Evolutionary conservation across 179 eudicot species (phyloP).

Genomic region (Spergularia azorica): DNA sequence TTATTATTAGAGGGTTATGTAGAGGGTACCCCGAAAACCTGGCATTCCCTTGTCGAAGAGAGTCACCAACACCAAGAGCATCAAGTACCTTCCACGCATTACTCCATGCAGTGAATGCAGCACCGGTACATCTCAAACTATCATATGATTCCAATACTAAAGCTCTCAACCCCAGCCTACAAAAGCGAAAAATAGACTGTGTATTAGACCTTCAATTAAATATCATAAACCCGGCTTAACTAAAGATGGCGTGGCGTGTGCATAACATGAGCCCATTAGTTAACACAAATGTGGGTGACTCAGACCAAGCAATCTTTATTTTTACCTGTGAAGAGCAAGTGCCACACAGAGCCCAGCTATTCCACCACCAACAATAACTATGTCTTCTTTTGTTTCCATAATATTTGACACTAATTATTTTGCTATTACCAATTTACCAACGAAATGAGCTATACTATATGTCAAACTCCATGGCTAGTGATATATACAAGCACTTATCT

Average conservation of each 20-base stretch:
- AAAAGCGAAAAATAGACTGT: background rate
- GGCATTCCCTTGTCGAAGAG: slow-evolving; percentile 38
- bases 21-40: slow-evolving; percentile 28
- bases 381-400: slow-evolving; percentile 28
- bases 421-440: background rate
- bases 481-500: too few species aligned
- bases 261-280: too few species aligned
- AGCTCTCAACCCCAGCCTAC: slow-evolving; percentile 32
- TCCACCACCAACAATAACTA: slow-evolving; percentile 37
- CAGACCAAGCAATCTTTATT: too few species aligned
- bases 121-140: slow-evolving; percentile 30
- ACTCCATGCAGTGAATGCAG: slow-evolving; percentile 37
- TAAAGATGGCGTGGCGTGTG: too few species aligned
- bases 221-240: too few species aligned
- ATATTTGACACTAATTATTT: background rate
- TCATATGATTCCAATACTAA: slow-evolving; percentile 40
- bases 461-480: too few species aligned
- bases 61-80: slow-evolving; percentile 43
- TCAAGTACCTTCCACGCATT: slow-evolving; percentile 55
- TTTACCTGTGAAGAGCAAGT: slow-evolving; percentile 34
- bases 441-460: too few species aligned
- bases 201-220: background rate
- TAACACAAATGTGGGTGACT: too few species aligned
- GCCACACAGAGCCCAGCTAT: slow-evolving; percentile 35
- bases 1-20: too few species aligned